Evolutionary conservation across 768 basidiomycete genomes (phyloP).

Genomic region (Lyophyllum semitale): DNA sequence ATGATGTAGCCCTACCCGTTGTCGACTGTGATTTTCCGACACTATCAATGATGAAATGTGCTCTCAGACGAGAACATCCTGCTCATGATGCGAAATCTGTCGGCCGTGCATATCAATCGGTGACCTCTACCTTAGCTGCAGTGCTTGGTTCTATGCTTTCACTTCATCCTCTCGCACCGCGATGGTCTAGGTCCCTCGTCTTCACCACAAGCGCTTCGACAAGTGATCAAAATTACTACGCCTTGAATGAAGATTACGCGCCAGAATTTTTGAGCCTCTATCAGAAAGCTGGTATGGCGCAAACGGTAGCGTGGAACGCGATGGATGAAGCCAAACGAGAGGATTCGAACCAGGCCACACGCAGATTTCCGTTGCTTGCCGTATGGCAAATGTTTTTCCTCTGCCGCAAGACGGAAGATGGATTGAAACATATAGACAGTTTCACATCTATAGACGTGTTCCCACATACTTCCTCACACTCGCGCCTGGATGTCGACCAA

Average conservation of each 20-base stretch:
- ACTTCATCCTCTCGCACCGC: background rate
- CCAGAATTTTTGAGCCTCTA: background rate
- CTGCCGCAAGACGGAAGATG: slow-evolving; percentile 1
- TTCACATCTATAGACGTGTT: background rate
- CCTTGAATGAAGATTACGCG: background rate
- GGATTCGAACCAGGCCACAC: background rate
- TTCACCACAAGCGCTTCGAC: background rate
- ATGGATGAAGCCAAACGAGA: background rate
- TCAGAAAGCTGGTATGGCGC: too few relatives aligned
- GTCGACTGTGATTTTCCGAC: background rate
- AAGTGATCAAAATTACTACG: background rate
- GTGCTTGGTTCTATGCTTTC: slow-evolving; percentile 2
- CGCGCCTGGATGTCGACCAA: background rate
- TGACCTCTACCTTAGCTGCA: background rate
- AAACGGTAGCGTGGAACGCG: background rate
- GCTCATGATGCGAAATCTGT: background rate
- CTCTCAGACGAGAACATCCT: background rate
- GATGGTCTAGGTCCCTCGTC: background rate
- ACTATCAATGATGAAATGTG: background rate
- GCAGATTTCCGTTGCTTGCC: background rate
- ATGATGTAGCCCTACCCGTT: background rate
- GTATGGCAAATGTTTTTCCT: slow-evolving; percentile 9
- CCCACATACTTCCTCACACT: background rate
- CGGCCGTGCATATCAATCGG: background rate
- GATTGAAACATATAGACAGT: background rate